Base-by-base conservation (phyloP, 1,284 basidiomycete species). In the Tetrapyrgos nigripes region DNA sequence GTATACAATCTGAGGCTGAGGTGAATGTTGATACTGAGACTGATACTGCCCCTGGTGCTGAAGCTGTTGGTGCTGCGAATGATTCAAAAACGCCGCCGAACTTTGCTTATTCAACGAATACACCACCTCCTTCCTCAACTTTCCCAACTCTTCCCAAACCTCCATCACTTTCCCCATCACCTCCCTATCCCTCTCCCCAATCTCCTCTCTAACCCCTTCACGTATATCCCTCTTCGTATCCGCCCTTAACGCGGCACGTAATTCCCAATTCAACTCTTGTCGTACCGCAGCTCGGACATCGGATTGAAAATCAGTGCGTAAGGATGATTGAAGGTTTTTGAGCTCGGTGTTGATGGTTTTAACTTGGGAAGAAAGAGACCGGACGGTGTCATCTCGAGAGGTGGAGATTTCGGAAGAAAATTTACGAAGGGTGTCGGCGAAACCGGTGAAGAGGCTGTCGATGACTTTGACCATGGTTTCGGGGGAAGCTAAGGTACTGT, bases 401-500 rank as follows among this genome's bases (percentile, higher is more conserved):
- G 49, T 46, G 14, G 31, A 24, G 26, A 56, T 49, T 23, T 56
- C 54, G 23, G 28, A 27, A 10, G 54, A 56, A 19, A 56, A 56
- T 23, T 27, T 49, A 3, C 33, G 33, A 9, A 56, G 37, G 3
- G 54, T 40, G 9, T 56, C 54, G 9, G 54, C 46, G 49, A 56
- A 56, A 13, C 47, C 35, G 5, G 33, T 23, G 47, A 56, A 56
- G 1, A 56, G 31, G 19, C 17, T 43, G 37, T 56, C 54, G 33
- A 56, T 50, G 24, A 56, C 28, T 11, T 56, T 35, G 17, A 56
- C 40, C 27, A 56, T 43, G 11, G 33, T 27, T 21, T 50, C 47
- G 2, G 54, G 47, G 17, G 54, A 49, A 3, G 40, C 14, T 6
- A 9, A 17, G 37, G 19, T 8, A n/a, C 19, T n/a, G 37, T 17